Evolutionary conservation across 163 green algal species (phyloP).

Genomic region (Chloromonas sp.): DNA sequence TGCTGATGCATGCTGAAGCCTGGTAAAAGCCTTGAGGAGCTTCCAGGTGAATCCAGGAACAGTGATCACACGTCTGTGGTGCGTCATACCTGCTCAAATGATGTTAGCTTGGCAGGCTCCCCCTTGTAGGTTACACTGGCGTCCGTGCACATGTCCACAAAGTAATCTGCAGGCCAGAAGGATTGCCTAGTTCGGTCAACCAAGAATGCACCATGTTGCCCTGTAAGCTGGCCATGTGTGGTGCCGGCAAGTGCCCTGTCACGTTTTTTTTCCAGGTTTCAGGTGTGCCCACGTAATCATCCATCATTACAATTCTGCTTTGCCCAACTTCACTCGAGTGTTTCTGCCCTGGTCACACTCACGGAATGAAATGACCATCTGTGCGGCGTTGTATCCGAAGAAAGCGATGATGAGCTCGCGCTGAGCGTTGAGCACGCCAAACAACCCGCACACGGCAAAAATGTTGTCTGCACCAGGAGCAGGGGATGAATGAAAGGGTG

Average conservation of each 20-base stretch:
- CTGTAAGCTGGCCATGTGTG: too few species aligned
- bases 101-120: slow-evolving; percentile 27
- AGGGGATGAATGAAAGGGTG: neutral
- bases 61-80: too few species aligned
- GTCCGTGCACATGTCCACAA: slow-evolving; percentile 61
- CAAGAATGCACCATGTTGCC: too few species aligned
- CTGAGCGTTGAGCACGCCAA: slow-evolving; percentile 56
- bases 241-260: too few species aligned
- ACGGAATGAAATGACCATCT: slow-evolving; percentile 33
- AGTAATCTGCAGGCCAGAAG: slow-evolving; percentile 6
- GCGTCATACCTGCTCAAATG: slow-evolving; percentile 31
- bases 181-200: neutral
- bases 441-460: slow-evolving; percentile 54
- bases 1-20: too few species aligned
- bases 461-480: slow-evolving; percentile 16
- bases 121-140: slow-evolving; percentile 25
- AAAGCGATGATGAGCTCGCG: slow-evolving; percentile 57
- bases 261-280: too few species aligned
- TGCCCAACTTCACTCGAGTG: too few species aligned
- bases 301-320: too few species aligned
- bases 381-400: slow-evolving; percentile 65
- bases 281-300: too few species aligned
- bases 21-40: too few species aligned
- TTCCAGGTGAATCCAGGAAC: too few species aligned
- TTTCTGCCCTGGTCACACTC: neutral